Base-by-base conservation (phyloP, 2,329 filamentous ascomycete species). In the Ascosphaera aggregata region DNA sequence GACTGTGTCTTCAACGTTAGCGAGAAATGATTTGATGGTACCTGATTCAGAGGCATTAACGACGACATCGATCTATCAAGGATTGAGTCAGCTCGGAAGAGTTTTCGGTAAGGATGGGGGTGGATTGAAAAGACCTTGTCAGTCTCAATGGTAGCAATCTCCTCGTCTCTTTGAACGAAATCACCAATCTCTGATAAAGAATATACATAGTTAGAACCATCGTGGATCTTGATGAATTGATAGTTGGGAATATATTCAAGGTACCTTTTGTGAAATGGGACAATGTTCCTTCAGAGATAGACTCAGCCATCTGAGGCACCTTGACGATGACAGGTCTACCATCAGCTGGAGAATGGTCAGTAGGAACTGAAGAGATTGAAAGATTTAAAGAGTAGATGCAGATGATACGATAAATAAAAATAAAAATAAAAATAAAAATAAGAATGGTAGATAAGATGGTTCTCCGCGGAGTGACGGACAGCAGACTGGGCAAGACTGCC, bases 131-230 rank as follows among this genome's bases (percentile, higher is more conserved):
- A 15, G 19, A 82, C 81, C 75, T 98, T 98, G 69, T 98, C 89
- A 11, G 89, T 98, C 63, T 98, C 89, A 53, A 98, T 98, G 38
- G 86, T 94, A 22, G 89, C 89, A 57, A 98, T 86, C 59, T 98
- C 89, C 62, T 95, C 89, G 54, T 98, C 89, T 51, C 77, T 76
- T 64, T 92, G 84, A 39, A 98, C 85, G 50, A 74, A 85, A 57
- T 98, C 89, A 52, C 89, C 89, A 49, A 94, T 66, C 62, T 86
- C 67, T 72, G n/a, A n/a, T n/a, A n/a, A n/a, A n/a, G n/a, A n/a
- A n/a, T n/a, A n/a, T n/a, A n/a, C n/a, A n/a, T n/a, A n/a, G n/a
- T n/a, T n/a, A n/a, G n/a, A n/a, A n/a, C n/a, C n/a, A n/a, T n/a
- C n/a, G n/a, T n/a, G n/a, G n/a, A n/a, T n/a, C n/a, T n/a, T n/a